Conservation (phyloP, 2,329 filamentous ascomycete genomes). For the Arthroderma uncinatum region DNA sequence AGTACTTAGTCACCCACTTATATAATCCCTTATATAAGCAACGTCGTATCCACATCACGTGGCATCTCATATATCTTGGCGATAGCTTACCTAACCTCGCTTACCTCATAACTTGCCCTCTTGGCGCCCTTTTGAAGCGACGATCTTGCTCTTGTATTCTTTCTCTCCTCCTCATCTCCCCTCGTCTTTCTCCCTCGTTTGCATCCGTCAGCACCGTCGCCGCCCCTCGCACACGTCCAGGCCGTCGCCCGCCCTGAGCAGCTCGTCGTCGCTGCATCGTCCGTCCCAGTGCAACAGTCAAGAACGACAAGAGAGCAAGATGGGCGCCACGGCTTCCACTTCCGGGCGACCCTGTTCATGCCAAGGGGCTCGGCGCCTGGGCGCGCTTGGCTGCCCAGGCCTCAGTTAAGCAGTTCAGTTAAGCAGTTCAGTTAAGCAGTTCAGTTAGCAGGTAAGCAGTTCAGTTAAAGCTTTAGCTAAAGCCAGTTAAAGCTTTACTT, state of each 20-base stretch:
- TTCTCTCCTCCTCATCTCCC: neutral
- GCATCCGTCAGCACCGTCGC: neutral
- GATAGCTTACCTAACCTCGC: too few species aligned
- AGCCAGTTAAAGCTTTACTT: neutral
- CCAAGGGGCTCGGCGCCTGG: conserved; percentile 2
- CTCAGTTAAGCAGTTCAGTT: too few species aligned
- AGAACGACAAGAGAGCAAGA: conserved; percentile 1
- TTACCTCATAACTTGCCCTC: too few species aligned
- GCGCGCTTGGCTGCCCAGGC: neutral
- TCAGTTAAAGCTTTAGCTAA: neutral
- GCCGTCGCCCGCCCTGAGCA: too few species aligned
- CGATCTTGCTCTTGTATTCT: too few species aligned
- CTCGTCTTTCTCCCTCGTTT: conserved; percentile 7
- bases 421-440: too few species aligned
- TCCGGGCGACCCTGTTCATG: conserved; percentile 1
- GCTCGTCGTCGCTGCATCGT: too few species aligned
- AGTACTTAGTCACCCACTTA: neutral
- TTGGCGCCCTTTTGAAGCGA: neutral
- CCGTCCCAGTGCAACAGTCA: neutral
- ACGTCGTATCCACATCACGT: too few species aligned
- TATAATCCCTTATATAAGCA: too few species aligned
- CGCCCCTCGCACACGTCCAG: neutral
- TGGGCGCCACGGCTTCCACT: neutral
- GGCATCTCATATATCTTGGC: too few species aligned
- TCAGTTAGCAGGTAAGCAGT: neutral